phyloP scores from a whole-genome alignment of 179 eudicot genomes.

The Corrigiola litoralis region DNA sequence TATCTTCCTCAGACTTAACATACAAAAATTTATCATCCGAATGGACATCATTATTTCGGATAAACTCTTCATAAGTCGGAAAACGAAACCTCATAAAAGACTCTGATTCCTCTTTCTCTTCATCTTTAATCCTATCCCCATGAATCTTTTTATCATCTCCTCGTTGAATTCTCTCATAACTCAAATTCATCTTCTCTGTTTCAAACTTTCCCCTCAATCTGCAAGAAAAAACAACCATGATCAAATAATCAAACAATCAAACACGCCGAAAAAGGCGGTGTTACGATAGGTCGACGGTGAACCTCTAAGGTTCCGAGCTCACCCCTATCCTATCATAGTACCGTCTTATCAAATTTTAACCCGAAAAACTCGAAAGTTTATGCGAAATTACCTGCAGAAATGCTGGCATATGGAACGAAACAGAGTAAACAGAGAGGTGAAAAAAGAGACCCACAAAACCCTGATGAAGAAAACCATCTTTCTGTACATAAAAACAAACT shows the following conservation, averaged over 20 bases:
- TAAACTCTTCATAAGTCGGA: conserved; percentile 66
- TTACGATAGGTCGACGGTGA: no score
- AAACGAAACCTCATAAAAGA: conserved; percentile 55
- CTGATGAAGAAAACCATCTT: conserved; percentile 30
- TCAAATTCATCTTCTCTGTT: conserved; percentile 1
- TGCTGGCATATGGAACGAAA: conserved; percentile 34
- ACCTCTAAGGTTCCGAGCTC: background rate
- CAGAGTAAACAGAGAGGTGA: conserved; percentile 36
- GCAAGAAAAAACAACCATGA: background rate
- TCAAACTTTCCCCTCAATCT: conserved; percentile 24
- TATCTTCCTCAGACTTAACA: conserved; percentile 1
- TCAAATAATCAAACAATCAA: background rate
- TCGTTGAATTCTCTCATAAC: background rate
- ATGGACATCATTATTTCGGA: conserved; percentile 18
- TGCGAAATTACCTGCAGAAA: conserved; percentile 63
- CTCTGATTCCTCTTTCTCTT: conserved; percentile 27
- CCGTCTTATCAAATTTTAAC: no score
- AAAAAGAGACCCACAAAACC: conserved; percentile 34
- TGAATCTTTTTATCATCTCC: background rate
- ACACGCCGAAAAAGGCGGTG: background rate
- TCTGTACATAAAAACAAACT: conserved; percentile 26
- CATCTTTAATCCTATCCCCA: conserved; percentile 1
- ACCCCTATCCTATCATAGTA: background rate
- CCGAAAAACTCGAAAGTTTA: no score
- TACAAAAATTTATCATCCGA: conserved; percentile 12